Base-by-base conservation (phyloP, 768 basidiomycete genomes). In the Xerocomellus chrysenteron region DNA sequence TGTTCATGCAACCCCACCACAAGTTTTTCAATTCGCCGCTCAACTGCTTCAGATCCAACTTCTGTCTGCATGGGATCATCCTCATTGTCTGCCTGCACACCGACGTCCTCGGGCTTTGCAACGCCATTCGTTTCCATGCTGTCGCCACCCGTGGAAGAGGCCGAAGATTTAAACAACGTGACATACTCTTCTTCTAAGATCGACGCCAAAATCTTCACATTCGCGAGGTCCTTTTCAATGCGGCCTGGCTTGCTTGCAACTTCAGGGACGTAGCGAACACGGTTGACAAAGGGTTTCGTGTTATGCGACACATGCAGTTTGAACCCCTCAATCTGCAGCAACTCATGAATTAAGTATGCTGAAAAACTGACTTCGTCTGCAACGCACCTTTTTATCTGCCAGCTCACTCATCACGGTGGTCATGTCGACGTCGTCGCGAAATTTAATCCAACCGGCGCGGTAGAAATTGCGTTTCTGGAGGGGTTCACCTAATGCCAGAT, bases 391-490 rank as follows among this genome's bases (percentile, higher is more conserved):
- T 68, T 87, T 88, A 63, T 93, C 91, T 50, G 89, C 82, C 45
- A 98, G 64, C 63, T 90, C 86, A 39, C 76, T 65, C 74, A 95
- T 82, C 6, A 91, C 86, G 16, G 74, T 65, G 2, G 77, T 65
- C 83, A 98, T 92, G 63, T 97, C 92, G 11, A 88, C 84, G 60
- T 93, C 92, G 33, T 92, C 90, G 41, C 74, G 76, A 69, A 95
- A 97, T 60, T 85, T 85, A 56, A 97, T 78, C 94, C 95, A 98
- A 13, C 93, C 96, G 2, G 94, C 92, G 33, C 96, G 90, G 68
- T 96, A 94, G 70, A 90, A 98, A 64, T 90, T 91, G 56, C 93
- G 86, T 74, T 95, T 95, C 71, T 93, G 91, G 41, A 92, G 74
- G 11, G 96, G 95, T 61, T 98, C 95, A 28, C 92, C 93, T 0